phyloP scores from a whole-genome alignment of 2,329 filamentous ascomycete genomes.

The Lachnellula subtilissima region DNA sequence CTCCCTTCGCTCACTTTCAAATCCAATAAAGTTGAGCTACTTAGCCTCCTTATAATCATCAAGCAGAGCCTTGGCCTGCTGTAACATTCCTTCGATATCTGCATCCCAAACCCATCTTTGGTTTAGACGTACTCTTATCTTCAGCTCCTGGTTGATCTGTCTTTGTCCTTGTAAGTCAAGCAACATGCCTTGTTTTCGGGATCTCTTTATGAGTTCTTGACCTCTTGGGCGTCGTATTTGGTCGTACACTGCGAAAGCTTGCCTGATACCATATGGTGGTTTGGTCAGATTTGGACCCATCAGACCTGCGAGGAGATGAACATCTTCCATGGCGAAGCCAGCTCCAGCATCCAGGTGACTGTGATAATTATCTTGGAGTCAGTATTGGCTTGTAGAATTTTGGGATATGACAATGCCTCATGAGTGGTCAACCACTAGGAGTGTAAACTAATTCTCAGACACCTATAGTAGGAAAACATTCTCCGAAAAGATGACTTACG shows the following conservation, averaged over 20 bases:
- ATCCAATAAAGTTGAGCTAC: background rate
- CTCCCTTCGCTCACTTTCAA: background rate
- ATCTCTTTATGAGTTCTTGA: conserved; percentile 36
- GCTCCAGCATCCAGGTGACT: conserved; percentile 49
- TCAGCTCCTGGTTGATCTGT: conserved; percentile 6
- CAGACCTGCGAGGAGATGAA: conserved; percentile 47
- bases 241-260: conserved; percentile 37
- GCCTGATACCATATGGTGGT: conserved; percentile 23
- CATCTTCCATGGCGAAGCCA: conserved; percentile 52
- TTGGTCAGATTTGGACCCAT: conserved; percentile 39
- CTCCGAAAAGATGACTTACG: conserved; percentile 18
- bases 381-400: no score
- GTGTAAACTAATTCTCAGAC: no score
- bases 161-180: conserved; percentile 9
- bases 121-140: conserved; percentile 1
- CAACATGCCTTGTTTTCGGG: conserved; percentile 32
- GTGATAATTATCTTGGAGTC: no score
- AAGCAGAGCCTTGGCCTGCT: background rate
- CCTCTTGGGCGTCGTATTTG: conserved; percentile 34
- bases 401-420: no score
- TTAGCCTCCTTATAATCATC: conserved; percentile 1
- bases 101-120: conserved; percentile 19
- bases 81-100: conserved; percentile 14
- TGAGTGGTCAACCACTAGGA: no score
- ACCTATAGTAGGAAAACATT: no score